Evolutionary conservation across 495 filamentous ascomycete species (phyloP).

Genomic region (Xylaria acuta): DNA sequence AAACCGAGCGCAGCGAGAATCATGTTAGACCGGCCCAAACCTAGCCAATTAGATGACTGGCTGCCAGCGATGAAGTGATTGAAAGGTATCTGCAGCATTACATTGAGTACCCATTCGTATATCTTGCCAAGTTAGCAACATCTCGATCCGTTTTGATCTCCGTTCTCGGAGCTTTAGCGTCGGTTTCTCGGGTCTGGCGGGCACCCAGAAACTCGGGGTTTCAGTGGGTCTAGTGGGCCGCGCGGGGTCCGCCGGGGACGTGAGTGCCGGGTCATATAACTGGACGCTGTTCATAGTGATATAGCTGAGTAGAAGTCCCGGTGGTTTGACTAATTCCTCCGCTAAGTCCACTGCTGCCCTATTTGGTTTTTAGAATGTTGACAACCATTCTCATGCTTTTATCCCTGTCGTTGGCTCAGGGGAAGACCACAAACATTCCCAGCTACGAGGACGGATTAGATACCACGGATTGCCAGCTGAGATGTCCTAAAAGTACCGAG

Average conservation of each 20-base stretch:
- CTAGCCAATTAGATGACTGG: no score
- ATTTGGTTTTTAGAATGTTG: neutral
- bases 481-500: neutral
- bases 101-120: no score
- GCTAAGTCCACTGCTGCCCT: neutral
- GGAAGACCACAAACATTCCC: no score
- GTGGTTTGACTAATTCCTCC: neutral
- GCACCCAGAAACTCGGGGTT: conserved; percentile 5
- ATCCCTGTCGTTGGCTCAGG: neutral
- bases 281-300: neutral
- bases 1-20: no score
- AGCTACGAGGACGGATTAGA: neutral
- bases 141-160: no score
- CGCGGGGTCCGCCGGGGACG: neutral
- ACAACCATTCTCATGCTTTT: neutral
- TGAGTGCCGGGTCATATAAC: neutral
- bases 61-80: no score
- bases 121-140: no score
- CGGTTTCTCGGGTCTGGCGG: neutral
- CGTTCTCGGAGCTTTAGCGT: no score
- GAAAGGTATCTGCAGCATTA: no score
- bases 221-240: neutral
- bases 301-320: neutral
- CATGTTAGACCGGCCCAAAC: no score
- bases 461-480: conserved; percentile 4